Base-by-base conservation (phyloP, 2,329 filamentous ascomycete species). In the Ophiostoma himal-ulmi region DNA sequence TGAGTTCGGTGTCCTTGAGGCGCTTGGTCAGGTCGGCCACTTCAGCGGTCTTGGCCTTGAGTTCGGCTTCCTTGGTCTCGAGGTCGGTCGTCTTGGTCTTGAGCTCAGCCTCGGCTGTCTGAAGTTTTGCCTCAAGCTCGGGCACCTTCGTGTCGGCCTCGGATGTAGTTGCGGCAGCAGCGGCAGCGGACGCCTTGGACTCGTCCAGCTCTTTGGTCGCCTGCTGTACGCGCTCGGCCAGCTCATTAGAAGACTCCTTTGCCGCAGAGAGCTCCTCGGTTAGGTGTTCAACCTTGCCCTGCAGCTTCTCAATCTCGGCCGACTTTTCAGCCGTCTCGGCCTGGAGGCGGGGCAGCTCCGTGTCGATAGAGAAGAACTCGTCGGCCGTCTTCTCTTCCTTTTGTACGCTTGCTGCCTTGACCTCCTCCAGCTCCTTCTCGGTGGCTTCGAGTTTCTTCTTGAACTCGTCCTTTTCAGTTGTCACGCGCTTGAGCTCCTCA, bases 281-380 rank as follows among this genome's bases (percentile, higher is more conserved):
- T 30, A 97, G 54, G 1, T 81, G 83, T 26, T 86, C 83, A 37
- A 96, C 87, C 75, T 95, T 88, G 3, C 82, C 80, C 74, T 89
- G 89, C 17, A 98, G 85, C 65, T 84, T 85, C 69, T 88, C 85
- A 52, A 95, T 88, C 78, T 94, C 89, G 60, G 87, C 85, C 13
- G 89, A 82, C 75, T 72, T 91, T 70, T 89, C 85, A 68, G 88
- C 84, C 3, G 95, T 79, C 74, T 95, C 90, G 1, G 86, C 84
- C 76, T 96, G 90, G n/a, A 97, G 81, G 13, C 91, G 88, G 3
- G 92, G 91, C 17, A 96, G 84, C 79, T 98, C 94, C 68, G 90
- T 90, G 71, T 98, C 94, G 75, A 93, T 96, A 0, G 93, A 97
- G 80, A 97, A 97, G 79, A 97, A 91, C 67, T 96, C 92, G 73